phyloP scores from a whole-genome alignment of 257 asterid genomes.

The Osmanthus fragrans region DNA sequence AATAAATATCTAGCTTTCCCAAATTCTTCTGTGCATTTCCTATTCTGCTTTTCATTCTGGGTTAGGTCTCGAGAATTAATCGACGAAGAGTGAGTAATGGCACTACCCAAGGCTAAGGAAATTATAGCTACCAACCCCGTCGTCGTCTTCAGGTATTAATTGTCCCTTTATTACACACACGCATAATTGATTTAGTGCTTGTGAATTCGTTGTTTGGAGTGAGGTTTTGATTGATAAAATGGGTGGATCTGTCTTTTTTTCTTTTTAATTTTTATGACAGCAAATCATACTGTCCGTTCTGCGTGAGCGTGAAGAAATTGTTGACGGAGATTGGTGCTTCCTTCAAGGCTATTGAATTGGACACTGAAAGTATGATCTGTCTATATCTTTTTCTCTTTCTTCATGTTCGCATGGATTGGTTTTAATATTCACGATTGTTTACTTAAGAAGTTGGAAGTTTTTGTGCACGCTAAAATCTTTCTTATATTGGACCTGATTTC shows the following conservation, averaged over 20 bases:
- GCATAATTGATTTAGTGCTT: not conserved
- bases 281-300: slow-evolving; percentile 79
- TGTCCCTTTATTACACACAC: too few species aligned
- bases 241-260: slow-evolving; percentile 14
- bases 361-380: slow-evolving; percentile 52
- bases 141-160: too few species aligned
- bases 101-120: not conserved
- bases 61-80: not conserved
- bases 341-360: slow-evolving; percentile 71
- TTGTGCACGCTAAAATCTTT: not conserved
- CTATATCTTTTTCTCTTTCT: not conserved
- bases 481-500: not conserved
- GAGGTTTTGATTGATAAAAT: not conserved
- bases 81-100: not conserved
- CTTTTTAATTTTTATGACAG: slow-evolving; percentile 34
- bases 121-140: too few species aligned
- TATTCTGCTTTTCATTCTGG: not conserved
- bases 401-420: not conserved
- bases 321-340: slow-evolving; percentile 65
- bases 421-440: not conserved
- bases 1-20: not conserved
- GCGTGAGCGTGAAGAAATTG: slow-evolving; percentile 72
- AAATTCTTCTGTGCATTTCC: too few species aligned
- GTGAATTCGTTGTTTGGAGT: not conserved
- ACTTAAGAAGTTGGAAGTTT: not conserved